These are phyloP conservation scores for Castanea crenata DNA, from an alignment of 306 rosid species.

Conservation along the genomic window DNA sequence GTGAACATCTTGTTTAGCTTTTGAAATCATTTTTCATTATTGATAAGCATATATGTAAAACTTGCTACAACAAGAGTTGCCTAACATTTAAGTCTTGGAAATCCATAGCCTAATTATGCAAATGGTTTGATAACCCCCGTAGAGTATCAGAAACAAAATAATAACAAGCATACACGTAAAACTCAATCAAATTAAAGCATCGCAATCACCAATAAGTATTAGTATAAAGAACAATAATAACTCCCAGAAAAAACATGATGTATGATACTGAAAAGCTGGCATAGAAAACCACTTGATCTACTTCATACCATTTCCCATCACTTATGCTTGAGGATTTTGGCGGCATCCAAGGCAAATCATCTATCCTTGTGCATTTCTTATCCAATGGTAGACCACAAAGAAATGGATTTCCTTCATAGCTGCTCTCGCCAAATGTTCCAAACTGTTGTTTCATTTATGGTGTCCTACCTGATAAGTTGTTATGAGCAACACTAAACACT, in stretches of 20 bases:
- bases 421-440: background rate
- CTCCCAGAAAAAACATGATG: background rate
- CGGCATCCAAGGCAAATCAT: background rate
- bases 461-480: background rate
- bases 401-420: slow-evolving; percentile 2
- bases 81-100: background rate
- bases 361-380: background rate
- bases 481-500: background rate
- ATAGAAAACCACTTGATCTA: background rate
- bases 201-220: background rate
- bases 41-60: too few species aligned
- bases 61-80: too few species aligned
- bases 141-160: background rate
- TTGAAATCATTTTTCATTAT: too few species aligned
- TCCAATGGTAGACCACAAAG: background rate
- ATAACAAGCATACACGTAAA: background rate
- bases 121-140: background rate
- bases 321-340: background rate
- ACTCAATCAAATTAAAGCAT: background rate
- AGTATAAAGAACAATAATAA: background rate
- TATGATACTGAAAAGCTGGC: background rate
- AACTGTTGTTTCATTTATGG: background rate
- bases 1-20: too few species aligned
- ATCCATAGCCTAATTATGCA: background rate
- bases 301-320: background rate